Conservation (phyloP, 805 yeast genomes). For the Metschnikowia lochheadii region DNA sequence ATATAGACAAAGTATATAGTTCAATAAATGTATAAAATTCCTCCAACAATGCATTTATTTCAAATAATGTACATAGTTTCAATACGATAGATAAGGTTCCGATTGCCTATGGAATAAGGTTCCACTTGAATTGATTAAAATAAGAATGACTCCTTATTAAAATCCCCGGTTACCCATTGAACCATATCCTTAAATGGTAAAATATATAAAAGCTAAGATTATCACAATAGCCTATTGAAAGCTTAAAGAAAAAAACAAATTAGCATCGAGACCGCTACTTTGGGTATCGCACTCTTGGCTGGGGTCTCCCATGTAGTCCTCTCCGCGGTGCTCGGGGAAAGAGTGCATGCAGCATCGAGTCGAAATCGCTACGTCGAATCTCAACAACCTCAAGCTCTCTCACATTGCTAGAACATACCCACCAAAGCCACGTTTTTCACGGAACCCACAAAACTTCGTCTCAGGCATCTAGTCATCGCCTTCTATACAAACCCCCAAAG, state of each 20-base stretch:
- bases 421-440: background rate
- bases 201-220: too few species aligned
- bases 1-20: too few species aligned
- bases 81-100: too few species aligned
- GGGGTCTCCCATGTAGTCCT: background rate
- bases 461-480: background rate
- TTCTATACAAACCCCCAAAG: background rate
- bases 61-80: too few species aligned
- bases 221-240: too few species aligned
- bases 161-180: too few species aligned
- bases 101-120: too few species aligned
- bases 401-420: background rate
- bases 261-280: background rate
- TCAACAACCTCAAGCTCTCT: background rate
- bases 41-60: background rate
- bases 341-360: constrained; percentile 3
- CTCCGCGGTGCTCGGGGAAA: background rate
- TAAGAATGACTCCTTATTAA: too few species aligned
- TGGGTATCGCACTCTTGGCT: background rate
- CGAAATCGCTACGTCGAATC: constrained; percentile 1
- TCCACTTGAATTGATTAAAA: too few species aligned
- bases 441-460: background rate
- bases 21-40: too few species aligned
- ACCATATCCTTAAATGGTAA: too few species aligned
- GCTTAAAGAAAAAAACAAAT: too few species aligned